Evolutionary conservation across 1,139 yeast genomes (phyloP).

Genomic region (Martiniozyma asiatica): DNA sequence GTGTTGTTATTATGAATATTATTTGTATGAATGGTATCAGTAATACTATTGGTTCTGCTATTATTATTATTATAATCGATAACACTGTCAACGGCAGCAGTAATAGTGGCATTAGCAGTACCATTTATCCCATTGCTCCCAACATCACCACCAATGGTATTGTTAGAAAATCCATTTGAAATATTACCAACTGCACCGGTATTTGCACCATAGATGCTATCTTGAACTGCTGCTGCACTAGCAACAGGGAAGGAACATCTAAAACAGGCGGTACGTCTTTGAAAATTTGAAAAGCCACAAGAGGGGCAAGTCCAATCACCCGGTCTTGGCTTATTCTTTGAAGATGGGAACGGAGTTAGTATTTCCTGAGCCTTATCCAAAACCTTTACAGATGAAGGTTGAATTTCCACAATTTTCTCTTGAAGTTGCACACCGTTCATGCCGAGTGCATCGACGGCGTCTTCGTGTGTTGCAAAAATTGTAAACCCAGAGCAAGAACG

Average conservation of each 20-base stretch:
- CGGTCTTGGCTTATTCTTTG: conserved; percentile 85
- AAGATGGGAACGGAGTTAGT: conserved; percentile 74
- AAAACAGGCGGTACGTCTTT: conserved; percentile 88
- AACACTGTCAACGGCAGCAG: too few relatives aligned
- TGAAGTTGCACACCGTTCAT: conserved; percentile 72
- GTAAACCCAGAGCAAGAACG: conserved; percentile 55
- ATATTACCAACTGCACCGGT: conserved; percentile 5
- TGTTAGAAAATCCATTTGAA: conserved; percentile 8
- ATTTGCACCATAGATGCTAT: conserved; percentile 26
- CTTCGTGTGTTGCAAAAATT: conserved; percentile 74
- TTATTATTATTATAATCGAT: conserved; percentile 11
- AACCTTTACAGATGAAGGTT: conserved; percentile 70
- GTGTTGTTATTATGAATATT: conserved; percentile 3
- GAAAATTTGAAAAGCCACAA: conserved; percentile 92
- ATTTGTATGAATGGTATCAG: conserved; percentile 1
- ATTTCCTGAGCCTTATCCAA: conserved; percentile 75
- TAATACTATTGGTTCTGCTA: conserved; percentile 8
- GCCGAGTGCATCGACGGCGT: conserved; percentile 63
- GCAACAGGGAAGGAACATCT: conserved; percentile 86
- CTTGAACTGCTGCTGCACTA: conserved; percentile 55
- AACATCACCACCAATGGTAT: conserved; percentile 2
- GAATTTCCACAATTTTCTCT: conserved; percentile 71
- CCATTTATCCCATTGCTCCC: conserved; percentile 5
- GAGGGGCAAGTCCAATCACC: conserved; percentile 98
- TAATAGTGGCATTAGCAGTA: too few relatives aligned